Percentiles rank a stretch among this genome's conserved stretches.
Conservation (phyloP, 768 basidiomycete genomes). For the Russula griseocarnosa region DNA sequence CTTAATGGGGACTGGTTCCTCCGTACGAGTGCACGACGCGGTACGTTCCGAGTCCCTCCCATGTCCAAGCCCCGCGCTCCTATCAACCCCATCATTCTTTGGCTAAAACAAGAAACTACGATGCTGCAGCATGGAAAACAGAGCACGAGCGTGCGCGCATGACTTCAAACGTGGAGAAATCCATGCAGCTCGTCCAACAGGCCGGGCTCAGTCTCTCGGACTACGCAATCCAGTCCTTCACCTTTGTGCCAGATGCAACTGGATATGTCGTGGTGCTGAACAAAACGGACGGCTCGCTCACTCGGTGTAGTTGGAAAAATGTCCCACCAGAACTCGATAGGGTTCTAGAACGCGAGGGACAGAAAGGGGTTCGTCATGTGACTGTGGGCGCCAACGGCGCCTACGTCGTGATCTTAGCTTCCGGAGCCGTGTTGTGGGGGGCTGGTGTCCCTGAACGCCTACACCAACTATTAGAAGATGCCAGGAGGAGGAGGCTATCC, state of each 20-base stretch:
- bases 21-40: slow-evolving; percentile 9
- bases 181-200: not conserved
- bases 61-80: not conserved
- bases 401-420: slow-evolving; percentile 14
- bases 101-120: not conserved
- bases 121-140: slow-evolving; percentile 15
- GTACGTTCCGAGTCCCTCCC: slow-evolving; percentile 14
- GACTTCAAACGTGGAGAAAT: slow-evolving; percentile 15
- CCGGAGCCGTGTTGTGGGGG: not conserved
- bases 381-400: slow-evolving; percentile 11
- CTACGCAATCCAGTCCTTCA: slow-evolving; percentile 15
- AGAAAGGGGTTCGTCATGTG: slow-evolving; percentile 18
- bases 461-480: too few species aligned
- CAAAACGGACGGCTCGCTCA: slow-evolving; percentile 6
- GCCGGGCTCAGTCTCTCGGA: slow-evolving; percentile 5
- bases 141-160: not conserved
- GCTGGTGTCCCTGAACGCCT: too few species aligned
- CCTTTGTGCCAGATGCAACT: slow-evolving; percentile 11
- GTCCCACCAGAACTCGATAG: slow-evolving; percentile 1
- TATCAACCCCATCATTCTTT: not conserved
- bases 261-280: slow-evolving; percentile 17
- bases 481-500: too few species aligned
- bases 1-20: slow-evolving; percentile 25
- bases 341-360: slow-evolving; percentile 9
- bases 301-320: slow-evolving; percentile 16